A percentile compares a stretch with the other conserved stretches of the same genome.
Conservation (phyloP, 2,329 filamentous ascomycete genomes). For the Alternaria brassicae region DNA sequence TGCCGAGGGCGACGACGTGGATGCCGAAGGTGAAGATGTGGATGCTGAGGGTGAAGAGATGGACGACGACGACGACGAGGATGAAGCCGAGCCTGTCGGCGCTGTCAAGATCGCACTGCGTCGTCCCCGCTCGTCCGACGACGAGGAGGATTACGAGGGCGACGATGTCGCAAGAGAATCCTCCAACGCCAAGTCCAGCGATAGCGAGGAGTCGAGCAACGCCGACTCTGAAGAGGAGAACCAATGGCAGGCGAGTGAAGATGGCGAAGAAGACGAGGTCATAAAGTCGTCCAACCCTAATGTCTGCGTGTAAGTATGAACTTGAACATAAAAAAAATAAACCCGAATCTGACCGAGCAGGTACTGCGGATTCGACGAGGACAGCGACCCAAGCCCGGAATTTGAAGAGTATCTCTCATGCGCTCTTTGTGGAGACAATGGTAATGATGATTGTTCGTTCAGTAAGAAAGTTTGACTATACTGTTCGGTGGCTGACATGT, state of each 20-base stretch:
- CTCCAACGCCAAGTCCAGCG: slow-evolving; percentile 47
- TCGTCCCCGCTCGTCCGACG: slow-evolving; percentile 44
- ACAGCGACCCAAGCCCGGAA: slow-evolving; percentile 80
- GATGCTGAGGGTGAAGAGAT: slow-evolving; percentile 54
- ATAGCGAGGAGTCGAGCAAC: slow-evolving; percentile 50
- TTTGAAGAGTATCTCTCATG: slow-evolving; percentile 83
- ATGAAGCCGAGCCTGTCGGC: slow-evolving; percentile 56
- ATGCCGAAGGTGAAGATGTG: slow-evolving; percentile 51
- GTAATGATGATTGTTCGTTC: slow-evolving; percentile 77
- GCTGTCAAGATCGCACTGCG: slow-evolving; percentile 51
- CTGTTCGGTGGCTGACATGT: slow-evolving; percentile 52
- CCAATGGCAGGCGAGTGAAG: slow-evolving; percentile 62
- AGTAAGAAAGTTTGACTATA: slow-evolving; percentile 34
- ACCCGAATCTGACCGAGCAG: slow-evolving; percentile 54
- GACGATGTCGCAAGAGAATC: slow-evolving; percentile 50
- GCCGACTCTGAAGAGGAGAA: slow-evolving; percentile 64
- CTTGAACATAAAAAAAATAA: background rate
- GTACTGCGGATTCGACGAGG: slow-evolving; percentile 83
- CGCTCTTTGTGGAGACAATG: slow-evolving; percentile 78
- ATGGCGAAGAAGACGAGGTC: slow-evolving; percentile 65
- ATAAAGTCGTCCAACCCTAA: slow-evolving; percentile 59
- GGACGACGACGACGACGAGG: slow-evolving; percentile 63
- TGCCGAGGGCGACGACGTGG: slow-evolving; percentile 58
- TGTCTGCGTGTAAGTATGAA: slow-evolving; percentile 67
- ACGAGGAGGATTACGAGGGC: slow-evolving; percentile 51